Conservation (phyloP, 768 basidiomycete genomes). For the Termitomyces eurrhizus region DNA sequence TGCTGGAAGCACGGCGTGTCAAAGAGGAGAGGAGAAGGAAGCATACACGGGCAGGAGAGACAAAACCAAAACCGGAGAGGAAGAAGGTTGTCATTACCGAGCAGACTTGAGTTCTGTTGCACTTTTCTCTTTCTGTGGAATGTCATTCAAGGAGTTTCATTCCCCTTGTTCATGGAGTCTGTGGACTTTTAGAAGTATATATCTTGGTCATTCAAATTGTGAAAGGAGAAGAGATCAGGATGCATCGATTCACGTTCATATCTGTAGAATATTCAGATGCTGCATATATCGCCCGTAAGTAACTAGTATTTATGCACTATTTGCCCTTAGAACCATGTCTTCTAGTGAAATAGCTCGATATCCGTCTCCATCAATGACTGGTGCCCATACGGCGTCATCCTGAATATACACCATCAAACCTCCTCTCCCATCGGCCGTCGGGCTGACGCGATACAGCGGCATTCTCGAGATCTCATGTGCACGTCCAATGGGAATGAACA, state of each 20-base stretch:
- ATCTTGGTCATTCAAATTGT: neutral
- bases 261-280: neutral
- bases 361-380: conserved; percentile 47
- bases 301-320: conserved; percentile 6
- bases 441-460: conserved; percentile 84
- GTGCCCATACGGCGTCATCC: conserved; percentile 93
- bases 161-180: neutral
- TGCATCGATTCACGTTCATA: neutral
- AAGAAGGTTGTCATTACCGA: conserved; percentile 84
- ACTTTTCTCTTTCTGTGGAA: neutral
- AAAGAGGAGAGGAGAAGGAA: conserved; percentile 92
- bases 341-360: conserved; percentile 82
- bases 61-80: conserved; percentile 87
- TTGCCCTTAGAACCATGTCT: conserved; percentile 78
- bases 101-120: conserved; percentile 47
- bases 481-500: conserved; percentile 86
- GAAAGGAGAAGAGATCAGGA: neutral
- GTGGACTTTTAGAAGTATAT: neutral
- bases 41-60: conserved; percentile 82
- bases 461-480: conserved; percentile 84
- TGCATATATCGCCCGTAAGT: neutral
- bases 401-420: conserved; percentile 86
- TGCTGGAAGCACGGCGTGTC: conserved; percentile 84
- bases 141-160: neutral
- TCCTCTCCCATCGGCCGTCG: conserved; percentile 75